Evolutionary conservation across 2,329 filamentous ascomycete species (phyloP), one percentile per base, ranked within the genome.

Genomic region (Penicillium crustosum): DNA sequence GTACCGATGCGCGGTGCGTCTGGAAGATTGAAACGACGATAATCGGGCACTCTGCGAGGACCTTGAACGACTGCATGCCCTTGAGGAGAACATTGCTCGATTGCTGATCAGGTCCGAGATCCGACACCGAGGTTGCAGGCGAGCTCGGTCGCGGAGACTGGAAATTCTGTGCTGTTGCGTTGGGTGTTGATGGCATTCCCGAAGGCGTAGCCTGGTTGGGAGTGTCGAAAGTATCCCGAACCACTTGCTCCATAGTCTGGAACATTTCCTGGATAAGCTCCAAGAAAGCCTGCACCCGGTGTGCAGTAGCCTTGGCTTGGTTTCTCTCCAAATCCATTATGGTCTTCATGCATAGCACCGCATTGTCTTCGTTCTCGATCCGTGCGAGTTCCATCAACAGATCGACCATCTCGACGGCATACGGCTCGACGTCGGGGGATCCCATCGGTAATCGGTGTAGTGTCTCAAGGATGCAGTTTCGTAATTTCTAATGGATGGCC

Each of bases 11-110:
- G 49, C 93, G 86, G 69, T 99, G 94, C 6, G 93, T 89, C 77
- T 99, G 94, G 73, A 99, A 97, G 64, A 99, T 91, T 4, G 93
- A 97, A 1, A 99, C 94, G 4, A 99, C 94, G 41, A 99, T 97
- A 52, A 99, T 99, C 0, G 94, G 94, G 67, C 94, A 99, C 74
- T 99, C 94, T 1, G 93, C 92, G 5, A 99, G 84, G 25, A 99
- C 93, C 75, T 97, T 99, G 83, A 99, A 99, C 1, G 94, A 99
- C 73, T 96, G 91, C 91, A 97, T 97, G 31, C 94, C 94, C 75
- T 91, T 96, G 54, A 93, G 80, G 35, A 99, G 77, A 49, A 91
- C 89, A 58, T 93, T 87, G 55, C 86, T 86, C 67, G 92, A 89
- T 70, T 93, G 91, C 68, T 91, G 89, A 67, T 97, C 93, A 15